Evolutionary conservation across 2,329 filamentous ascomycete genomes (phyloP), one percentile per base, ranked within the genome.

Genomic region (Pseudomassariella vexata): DNA sequence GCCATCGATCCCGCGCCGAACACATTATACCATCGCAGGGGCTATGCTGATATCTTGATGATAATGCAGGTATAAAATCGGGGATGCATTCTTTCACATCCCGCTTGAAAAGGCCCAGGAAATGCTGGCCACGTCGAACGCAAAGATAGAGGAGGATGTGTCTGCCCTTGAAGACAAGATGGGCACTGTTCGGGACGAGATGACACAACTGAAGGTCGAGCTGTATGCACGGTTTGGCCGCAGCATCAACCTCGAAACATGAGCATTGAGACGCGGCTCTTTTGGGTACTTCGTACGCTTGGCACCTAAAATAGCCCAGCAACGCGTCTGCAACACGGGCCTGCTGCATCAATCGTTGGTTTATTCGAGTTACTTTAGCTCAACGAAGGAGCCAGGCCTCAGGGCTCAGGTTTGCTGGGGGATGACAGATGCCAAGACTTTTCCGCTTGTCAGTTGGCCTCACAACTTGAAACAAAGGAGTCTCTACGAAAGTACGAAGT

Each of bases 171-270:
- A 95, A 60, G 84, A 87, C 32, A 84, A 82, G 52, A 63, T 96
- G 23, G 66, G 73, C 34, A 70, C 70, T 3, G 71, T 94, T 32
- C 81, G 82, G 35, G 88, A 94, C 44, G 86, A 95, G 56, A 89
- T 96, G 85, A 76, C 79, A 41, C 72, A 84, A 57, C 70, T 98
- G 43, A 98, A 98, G 69, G 84, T 94, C 37, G 79, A 85, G 40
- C 66, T 98, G 40, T 98, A 98, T 62, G 89, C 88, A 20, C 79
- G 94, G 40, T 98, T 98, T 62, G 92, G 92, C 35, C 79, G 85
- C 59, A 94, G 89, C 58, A 98, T 98, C 69, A 98, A 98, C 62
- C 70, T 96, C 44, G 92, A 98, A 63, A 86, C 84, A 47, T 92
- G 68, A 73, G 23, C 16, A n/a, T n/a, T n/a, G n/a, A n/a, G n/a